A percentile compares a stretch with the other conserved stretches of the same genome.
phyloP scores from a whole-genome alignment of 2,329 filamentous ascomycete species.

The Penicillium glabrum region DNA sequence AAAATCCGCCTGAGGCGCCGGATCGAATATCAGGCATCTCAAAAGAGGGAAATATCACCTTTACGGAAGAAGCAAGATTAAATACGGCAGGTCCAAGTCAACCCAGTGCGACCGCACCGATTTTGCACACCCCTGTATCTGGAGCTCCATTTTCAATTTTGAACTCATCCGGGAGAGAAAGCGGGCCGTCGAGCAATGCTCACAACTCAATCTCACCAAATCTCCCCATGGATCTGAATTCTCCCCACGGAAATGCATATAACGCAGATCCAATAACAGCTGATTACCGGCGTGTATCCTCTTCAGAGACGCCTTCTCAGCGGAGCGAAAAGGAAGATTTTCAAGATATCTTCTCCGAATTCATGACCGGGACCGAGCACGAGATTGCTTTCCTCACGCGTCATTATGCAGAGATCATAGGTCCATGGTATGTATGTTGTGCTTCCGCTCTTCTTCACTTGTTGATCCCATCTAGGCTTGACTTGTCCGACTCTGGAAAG shows the following conservation, averaged over 20 bases:
- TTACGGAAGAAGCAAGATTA: background rate
- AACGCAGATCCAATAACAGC: background rate
- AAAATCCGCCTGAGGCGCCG: background rate
- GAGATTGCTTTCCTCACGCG: slow-evolving; percentile 40
- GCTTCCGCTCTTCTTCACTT: background rate
- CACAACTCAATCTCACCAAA: slow-evolving; percentile 11
- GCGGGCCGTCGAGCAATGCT: background rate
- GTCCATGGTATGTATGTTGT: slow-evolving; percentile 32
- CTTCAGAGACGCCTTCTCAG: slow-evolving; percentile 20
- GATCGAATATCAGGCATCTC: background rate
- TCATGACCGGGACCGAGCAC: slow-evolving; percentile 39
- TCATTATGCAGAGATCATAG: slow-evolving; percentile 37
- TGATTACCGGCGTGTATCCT: slow-evolving; percentile 1
- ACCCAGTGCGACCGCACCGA: background rate
- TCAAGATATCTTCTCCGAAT: slow-evolving; percentile 36
- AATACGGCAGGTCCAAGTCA: background rate
- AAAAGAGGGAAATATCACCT: background rate
- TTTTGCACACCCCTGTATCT: background rate
- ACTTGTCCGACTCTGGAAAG: slow-evolving; percentile 40
- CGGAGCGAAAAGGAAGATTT: slow-evolving; percentile 31
- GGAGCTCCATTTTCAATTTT: background rate
- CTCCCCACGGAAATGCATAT: slow-evolving; percentile 1
- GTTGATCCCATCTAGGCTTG: slow-evolving; percentile 26
- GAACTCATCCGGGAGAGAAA: background rate
- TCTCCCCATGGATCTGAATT: background rate